Conservation (phyloP, 768 basidiomycete species). For the Russula vinacea region DNA sequence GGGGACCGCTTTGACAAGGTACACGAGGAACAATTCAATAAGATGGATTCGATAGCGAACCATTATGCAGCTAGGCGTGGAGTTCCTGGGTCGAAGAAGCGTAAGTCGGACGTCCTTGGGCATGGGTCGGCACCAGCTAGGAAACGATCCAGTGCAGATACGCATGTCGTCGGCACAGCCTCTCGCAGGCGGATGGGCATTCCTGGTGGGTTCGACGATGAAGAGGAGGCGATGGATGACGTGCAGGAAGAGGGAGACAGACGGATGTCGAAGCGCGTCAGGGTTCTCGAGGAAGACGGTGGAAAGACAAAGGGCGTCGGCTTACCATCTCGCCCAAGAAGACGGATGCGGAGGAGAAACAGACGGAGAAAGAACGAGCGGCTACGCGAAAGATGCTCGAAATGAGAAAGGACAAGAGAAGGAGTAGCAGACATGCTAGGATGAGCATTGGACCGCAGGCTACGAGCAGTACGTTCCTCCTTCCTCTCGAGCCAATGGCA, state of each 20-base stretch:
- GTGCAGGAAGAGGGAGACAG: slow-evolving; percentile 40
- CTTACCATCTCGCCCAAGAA: slow-evolving; percentile 38
- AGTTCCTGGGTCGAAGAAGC: slow-evolving; percentile 37
- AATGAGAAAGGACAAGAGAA: slow-evolving; percentile 59
- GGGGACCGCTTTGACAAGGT: slow-evolving; percentile 49
- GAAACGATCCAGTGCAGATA: slow-evolving; percentile 38
- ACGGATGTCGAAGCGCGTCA: slow-evolving; percentile 46
- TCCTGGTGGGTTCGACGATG: slow-evolving; percentile 59
- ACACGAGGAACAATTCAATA: slow-evolving; percentile 63
- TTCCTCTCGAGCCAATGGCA: slow-evolving; percentile 7
- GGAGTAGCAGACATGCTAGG: slow-evolving; percentile 51
- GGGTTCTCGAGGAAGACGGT: slow-evolving; percentile 39
- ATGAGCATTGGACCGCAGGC: slow-evolving; percentile 39
- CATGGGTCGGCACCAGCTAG: slow-evolving; percentile 34
- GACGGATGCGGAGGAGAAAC: slow-evolving; percentile 29
- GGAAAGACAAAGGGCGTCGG: slow-evolving; percentile 37
- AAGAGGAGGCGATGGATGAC: slow-evolving; percentile 41
- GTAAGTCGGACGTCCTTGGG: slow-evolving; percentile 54
- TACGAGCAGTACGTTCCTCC: slow-evolving; percentile 25
- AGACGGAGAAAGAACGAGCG: slow-evolving; percentile 49
- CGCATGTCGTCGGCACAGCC: slow-evolving; percentile 49
- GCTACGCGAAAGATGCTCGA: slow-evolving; percentile 64
- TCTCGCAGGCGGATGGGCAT: slow-evolving; percentile 43
- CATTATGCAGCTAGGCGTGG: slow-evolving; percentile 49
- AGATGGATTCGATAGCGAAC: slow-evolving; percentile 72